phyloP scores from a whole-genome alignment of 2,329 filamentous ascomycete species.

The Aspergillus fijiensis region DNA sequence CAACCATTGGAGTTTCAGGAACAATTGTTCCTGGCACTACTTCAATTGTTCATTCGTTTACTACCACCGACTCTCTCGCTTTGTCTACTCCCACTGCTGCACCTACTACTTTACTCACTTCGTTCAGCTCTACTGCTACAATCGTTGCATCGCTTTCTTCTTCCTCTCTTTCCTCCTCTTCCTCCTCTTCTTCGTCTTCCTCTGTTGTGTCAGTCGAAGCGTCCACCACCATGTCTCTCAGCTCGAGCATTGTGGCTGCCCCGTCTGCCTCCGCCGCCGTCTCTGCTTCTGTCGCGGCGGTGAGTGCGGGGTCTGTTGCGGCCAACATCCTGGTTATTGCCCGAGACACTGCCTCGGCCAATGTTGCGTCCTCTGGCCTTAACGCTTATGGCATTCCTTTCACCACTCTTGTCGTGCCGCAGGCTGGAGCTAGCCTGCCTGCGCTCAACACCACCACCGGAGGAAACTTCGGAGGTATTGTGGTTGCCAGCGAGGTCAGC shows the following conservation, averaged over 20 bases:
- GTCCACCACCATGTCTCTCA: conserved; percentile 27
- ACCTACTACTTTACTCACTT: conserved; percentile 8
- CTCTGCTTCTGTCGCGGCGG: conserved; percentile 19
- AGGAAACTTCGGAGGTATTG: conserved; percentile 62
- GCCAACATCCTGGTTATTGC: conserved; percentile 58
- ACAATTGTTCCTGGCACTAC: conserved; percentile 3
- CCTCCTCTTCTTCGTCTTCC: conserved; percentile 5
- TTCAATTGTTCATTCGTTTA: conserved; percentile 2
- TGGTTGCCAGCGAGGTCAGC: conserved; percentile 54
- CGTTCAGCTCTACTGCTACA: conserved; percentile 11
- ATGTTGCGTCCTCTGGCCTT: conserved; percentile 54
- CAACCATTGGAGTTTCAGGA: background rate
- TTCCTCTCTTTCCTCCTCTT: conserved; percentile 5
- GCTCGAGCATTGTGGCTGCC: conserved; percentile 14
- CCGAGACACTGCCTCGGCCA: conserved; percentile 51
- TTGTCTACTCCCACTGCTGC: conserved; percentile 8
- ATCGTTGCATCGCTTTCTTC: conserved; percentile 9
- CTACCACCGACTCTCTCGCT: background rate
- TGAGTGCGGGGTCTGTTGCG: conserved; percentile 26
- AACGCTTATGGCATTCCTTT: conserved; percentile 63
- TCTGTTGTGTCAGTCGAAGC: conserved; percentile 4
- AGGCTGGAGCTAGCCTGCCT: conserved; percentile 53
- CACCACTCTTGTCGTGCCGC: conserved; percentile 55
- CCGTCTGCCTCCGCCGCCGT: conserved; percentile 4
- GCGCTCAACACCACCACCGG: conserved; percentile 49